Evolutionary conservation across 2,329 filamentous ascomycete genomes (phyloP).

Genomic region (Calonectria henricotiae): DNA sequence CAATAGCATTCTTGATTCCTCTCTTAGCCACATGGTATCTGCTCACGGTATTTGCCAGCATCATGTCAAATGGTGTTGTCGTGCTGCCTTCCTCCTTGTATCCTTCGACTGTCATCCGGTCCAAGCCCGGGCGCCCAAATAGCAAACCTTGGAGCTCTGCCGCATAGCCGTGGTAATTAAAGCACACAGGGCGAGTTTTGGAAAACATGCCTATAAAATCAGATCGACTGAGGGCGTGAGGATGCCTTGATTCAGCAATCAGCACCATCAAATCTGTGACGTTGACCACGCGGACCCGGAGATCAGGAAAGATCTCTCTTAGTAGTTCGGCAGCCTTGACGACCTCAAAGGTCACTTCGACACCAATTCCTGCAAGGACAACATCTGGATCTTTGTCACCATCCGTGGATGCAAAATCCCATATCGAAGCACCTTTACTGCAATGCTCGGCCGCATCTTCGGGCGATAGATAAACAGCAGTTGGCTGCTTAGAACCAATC

Average conservation of each 20-base stretch:
- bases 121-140: slow-evolving; percentile 71
- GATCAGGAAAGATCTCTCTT: slow-evolving; percentile 64
- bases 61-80: slow-evolving; percentile 81
- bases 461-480: slow-evolving; percentile 72
- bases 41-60: slow-evolving; percentile 69
- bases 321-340: slow-evolving; percentile 74
- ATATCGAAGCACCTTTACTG: slow-evolving; percentile 72
- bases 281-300: slow-evolving; percentile 76
- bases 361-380: slow-evolving; percentile 76
- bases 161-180: slow-evolving; percentile 80
- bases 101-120: slow-evolving; percentile 69
- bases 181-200: slow-evolving; percentile 69
- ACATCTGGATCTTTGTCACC: slow-evolving; percentile 73
- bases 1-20: background rate
- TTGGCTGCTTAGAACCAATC: slow-evolving; percentile 79
- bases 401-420: slow-evolving; percentile 75
- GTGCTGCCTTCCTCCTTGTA: slow-evolving; percentile 79
- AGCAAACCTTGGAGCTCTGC: slow-evolving; percentile 74
- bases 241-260: slow-evolving; percentile 69
- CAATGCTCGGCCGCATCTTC: slow-evolving; percentile 76
- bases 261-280: slow-evolving; percentile 79
- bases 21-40: background rate
- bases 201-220: slow-evolving; percentile 74
- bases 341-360: slow-evolving; percentile 78
- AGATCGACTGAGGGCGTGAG: slow-evolving; percentile 70